Evolutionary conservation across 2,329 filamentous ascomycete genomes (phyloP).

Genomic region (Clathrospora elynae): DNA sequence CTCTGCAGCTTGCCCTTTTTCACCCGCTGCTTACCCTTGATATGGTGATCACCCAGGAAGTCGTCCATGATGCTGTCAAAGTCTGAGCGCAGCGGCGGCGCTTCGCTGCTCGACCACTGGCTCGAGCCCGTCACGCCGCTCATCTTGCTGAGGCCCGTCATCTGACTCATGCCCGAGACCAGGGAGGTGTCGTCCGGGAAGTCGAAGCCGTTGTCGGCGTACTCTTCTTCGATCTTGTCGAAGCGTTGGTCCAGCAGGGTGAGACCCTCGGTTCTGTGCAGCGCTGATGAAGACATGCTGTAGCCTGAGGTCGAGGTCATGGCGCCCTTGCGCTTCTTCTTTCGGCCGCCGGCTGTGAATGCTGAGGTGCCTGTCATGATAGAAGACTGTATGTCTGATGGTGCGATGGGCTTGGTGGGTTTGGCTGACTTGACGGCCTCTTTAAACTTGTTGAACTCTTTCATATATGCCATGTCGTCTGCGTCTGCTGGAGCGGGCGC

Average conservation of each 20-base stretch:
- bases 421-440: conserved; percentile 65
- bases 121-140: conserved; percentile 41
- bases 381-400: conserved; percentile 70
- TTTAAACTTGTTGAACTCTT: conserved; percentile 94
- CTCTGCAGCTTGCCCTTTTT: conserved; percentile 81
- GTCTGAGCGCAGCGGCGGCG: conserved; percentile 69
- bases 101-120: conserved; percentile 45
- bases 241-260: conserved; percentile 87
- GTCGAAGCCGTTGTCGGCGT: conserved; percentile 54
- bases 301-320: conserved; percentile 85
- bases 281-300: conserved; percentile 88
- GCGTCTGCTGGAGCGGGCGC: conserved; percentile 43
- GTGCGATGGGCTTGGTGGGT: conserved; percentile 53
- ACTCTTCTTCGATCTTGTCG: conserved; percentile 85
- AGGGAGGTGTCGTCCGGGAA: conserved; percentile 54
- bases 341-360: conserved; percentile 72
- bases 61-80: conserved; percentile 93
- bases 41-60: conserved; percentile 77
- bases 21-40: conserved; percentile 69
- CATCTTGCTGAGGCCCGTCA: conserved; percentile 55
- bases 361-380: conserved; percentile 71
- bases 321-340: conserved; percentile 95
- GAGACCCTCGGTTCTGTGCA: conserved; percentile 86
- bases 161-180: conserved; percentile 56
- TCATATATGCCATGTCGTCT: conserved; percentile 81